phyloP scores from a whole-genome alignment of 2,329 filamentous ascomycete genomes.

The Colletotrichum higginsianum region DNA sequence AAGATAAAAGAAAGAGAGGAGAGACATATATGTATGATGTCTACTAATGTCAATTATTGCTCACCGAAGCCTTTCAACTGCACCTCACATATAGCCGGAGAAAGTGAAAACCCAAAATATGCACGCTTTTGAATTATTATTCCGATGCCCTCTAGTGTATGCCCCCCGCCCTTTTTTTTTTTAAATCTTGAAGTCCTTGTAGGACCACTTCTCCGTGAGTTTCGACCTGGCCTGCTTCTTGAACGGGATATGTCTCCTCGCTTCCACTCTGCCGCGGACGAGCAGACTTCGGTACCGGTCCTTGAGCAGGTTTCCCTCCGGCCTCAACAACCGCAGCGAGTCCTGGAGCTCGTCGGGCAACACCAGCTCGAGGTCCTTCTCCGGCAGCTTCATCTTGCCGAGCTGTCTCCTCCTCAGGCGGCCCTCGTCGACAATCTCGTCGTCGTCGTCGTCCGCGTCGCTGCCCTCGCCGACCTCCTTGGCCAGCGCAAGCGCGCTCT shows the following conservation, averaged over 20 bases:
- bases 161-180: not conserved
- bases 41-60: slow-evolving; percentile 14
- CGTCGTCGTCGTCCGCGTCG: slow-evolving; percentile 65
- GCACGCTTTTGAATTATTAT: slow-evolving; percentile 38
- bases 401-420: slow-evolving; percentile 80
- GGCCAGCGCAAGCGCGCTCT: slow-evolving; percentile 55
- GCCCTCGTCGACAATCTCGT: slow-evolving; percentile 72
- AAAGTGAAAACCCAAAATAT: slow-evolving; percentile 1
- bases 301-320: slow-evolving; percentile 94
- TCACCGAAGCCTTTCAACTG: not conserved
- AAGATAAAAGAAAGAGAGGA: not conserved
- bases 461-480: slow-evolving; percentile 53
- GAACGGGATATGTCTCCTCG: slow-evolving; percentile 83
- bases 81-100: not conserved
- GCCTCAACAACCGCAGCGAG: slow-evolving; percentile 85
- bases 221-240: slow-evolving; percentile 86
- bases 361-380: slow-evolving; percentile 85
- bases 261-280: slow-evolving; percentile 90
- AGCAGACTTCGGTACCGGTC: slow-evolving; percentile 93
- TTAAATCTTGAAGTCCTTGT: slow-evolving; percentile 85
- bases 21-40: not conserved
- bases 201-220: slow-evolving; percentile 94
- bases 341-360: slow-evolving; percentile 88
- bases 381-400: slow-evolving; percentile 80
- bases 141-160: slow-evolving; percentile 9